Conservation (phyloP, 306 rosid species). For the Cotoneaster glaucophyllus region DNA sequence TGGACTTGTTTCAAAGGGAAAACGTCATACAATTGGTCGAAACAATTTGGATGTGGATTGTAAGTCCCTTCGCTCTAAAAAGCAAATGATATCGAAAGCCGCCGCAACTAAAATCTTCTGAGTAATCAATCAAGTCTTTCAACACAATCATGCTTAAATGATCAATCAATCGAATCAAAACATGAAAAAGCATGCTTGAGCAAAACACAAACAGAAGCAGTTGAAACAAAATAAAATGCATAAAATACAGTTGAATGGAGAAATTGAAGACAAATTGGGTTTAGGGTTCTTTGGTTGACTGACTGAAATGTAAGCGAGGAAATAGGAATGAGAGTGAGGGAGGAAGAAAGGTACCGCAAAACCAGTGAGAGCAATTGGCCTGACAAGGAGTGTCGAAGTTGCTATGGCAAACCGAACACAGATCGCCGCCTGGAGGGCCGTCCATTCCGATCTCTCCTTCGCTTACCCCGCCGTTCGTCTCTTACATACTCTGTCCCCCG, state of each 20-base stretch:
- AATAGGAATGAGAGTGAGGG: neutral
- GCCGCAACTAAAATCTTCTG: neutral
- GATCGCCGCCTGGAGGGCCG: slow-evolving; percentile 58
- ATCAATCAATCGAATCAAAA: neutral
- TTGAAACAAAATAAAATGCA: neutral
- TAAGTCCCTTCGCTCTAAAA: neutral
- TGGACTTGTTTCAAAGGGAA: neutral
- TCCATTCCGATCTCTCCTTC: slow-evolving; percentile 26
- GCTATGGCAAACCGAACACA: slow-evolving; percentile 75
- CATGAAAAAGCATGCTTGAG: neutral
- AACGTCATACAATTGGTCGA: neutral
- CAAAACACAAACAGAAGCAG: neutral
- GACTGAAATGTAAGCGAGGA: neutral
- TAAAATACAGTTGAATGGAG: neutral
- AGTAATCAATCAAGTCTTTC: neutral
- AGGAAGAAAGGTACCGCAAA: slow-evolving; percentile 47
- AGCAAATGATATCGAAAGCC: neutral
- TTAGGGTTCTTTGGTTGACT: neutral
- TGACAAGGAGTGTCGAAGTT: slow-evolving; percentile 66
- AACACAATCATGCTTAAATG: neutral
- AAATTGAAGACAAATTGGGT: neutral
- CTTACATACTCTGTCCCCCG: neutral
- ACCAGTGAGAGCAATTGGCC: slow-evolving; percentile 98
- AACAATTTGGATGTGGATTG: neutral
- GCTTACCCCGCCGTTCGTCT: neutral